Conservation (phyloP, 805 yeast species). For the Candida chilensis region DNA sequence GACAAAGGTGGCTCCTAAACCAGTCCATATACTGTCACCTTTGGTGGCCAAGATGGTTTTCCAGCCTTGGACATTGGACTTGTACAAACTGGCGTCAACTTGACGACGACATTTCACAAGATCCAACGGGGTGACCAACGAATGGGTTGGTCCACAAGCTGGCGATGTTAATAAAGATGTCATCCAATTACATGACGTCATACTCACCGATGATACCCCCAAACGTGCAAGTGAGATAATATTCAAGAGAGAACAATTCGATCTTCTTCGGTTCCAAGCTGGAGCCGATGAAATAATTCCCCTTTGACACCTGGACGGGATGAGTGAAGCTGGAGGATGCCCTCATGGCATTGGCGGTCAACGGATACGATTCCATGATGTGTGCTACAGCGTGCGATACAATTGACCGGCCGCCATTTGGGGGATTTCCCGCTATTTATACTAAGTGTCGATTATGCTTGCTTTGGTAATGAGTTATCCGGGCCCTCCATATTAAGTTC, state of each 20-base stretch:
- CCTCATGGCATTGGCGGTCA: neutral
- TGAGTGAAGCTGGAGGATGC: neutral
- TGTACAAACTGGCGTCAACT: conserved; percentile 67
- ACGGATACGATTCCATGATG: too few species aligned
- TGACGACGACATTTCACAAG: conserved; percentile 90
- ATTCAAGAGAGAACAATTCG: conserved; percentile 49
- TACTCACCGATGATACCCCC: conserved; percentile 51
- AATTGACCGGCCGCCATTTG: too few species aligned
- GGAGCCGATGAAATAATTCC: neutral
- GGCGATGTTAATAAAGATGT: conserved; percentile 1
- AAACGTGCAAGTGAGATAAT: conserved; percentile 63
- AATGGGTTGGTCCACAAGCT: conserved; percentile 97
- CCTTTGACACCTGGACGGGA: too few species aligned
- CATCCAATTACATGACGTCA: neutral
- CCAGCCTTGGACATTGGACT: conserved; percentile 78
- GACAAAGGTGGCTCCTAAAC: conserved; percentile 84
- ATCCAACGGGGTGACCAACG: conserved; percentile 88
- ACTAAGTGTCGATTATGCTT: too few species aligned
- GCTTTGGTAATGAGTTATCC: too few species aligned
- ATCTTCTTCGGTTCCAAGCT: conserved; percentile 13
- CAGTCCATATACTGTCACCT: conserved; percentile 80
- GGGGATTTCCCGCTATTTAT: too few species aligned
- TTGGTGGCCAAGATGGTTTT: conserved; percentile 59
- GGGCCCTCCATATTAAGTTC: too few species aligned
- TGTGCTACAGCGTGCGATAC: too few species aligned